These are phyloP conservation scores for Kuraishia borneana DNA, from an alignment of 805 yeast species.

Conservation along the genomic window DNA sequence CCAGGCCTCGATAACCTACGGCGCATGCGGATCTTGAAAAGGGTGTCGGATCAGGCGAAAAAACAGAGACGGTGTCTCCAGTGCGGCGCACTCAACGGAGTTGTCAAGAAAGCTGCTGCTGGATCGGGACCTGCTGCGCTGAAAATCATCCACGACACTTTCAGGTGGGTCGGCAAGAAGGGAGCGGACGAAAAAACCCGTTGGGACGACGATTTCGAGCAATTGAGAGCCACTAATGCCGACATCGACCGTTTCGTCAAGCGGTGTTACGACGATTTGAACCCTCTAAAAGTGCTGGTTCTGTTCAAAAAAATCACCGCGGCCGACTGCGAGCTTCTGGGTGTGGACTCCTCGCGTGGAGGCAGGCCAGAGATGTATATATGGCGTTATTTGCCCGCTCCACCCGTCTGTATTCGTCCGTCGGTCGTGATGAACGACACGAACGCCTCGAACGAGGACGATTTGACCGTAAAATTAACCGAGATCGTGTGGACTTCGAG, in stretches of 20 bases:
- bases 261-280: conserved; percentile 85
- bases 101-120: conserved; percentile 89
- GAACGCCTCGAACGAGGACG: conserved; percentile 92
- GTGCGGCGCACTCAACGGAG: conserved; percentile 90
- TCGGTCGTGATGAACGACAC: conserved; percentile 88
- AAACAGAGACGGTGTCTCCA: conserved; percentile 85
- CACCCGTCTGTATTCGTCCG: conserved; percentile 98
- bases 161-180: conserved; percentile 91
- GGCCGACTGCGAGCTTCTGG: conserved; percentile 83
- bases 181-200: conserved; percentile 70
- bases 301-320: conserved; percentile 80
- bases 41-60: conserved; percentile 83
- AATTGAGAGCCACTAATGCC: conserved; percentile 64
- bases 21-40: conserved; percentile 80
- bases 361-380: conserved; percentile 95
- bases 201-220: conserved; percentile 83
- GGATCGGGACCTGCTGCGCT: conserved; percentile 90
- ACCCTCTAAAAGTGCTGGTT: conserved; percentile 81
- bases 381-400: conserved; percentile 97
- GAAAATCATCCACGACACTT: conserved; percentile 91
- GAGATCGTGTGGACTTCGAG: conserved; percentile 98
- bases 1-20: conserved; percentile 87
- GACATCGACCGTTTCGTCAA: conserved; percentile 82
- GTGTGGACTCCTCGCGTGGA: conserved; percentile 76
- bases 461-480: conserved; percentile 87